Evolutionary conservation across 768 basidiomycete species (phyloP).

Genomic region (Suillus sp.): DNA sequence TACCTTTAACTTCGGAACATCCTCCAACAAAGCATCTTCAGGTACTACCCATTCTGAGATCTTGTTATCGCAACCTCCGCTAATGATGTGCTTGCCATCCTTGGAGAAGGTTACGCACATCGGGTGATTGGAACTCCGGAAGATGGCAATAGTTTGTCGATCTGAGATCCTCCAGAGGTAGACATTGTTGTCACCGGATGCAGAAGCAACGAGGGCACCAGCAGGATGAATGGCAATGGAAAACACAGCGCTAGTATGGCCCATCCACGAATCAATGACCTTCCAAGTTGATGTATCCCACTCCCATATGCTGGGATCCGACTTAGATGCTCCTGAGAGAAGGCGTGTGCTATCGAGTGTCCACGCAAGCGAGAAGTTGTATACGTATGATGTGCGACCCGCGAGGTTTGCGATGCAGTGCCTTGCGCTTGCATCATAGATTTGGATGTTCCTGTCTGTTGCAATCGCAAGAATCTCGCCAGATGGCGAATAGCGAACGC

Average conservation of each 20-base stretch:
- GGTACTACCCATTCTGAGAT: not conserved
- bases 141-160: not conserved
- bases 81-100: not conserved
- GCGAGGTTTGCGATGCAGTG: not conserved
- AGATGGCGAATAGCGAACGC: too few relatives aligned
- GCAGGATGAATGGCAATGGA: not conserved
- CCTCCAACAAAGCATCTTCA: not conserved
- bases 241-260: not conserved
- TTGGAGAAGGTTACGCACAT: not conserved
- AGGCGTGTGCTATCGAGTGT: not conserved
- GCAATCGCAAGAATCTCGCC: too few relatives aligned
- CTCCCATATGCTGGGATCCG: not conserved
- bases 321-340: not conserved
- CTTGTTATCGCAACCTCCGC: not conserved
- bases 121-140: not conserved
- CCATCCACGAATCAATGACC: not conserved
- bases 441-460: too few relatives aligned
- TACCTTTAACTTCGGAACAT: not conserved
- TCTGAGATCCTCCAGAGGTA: not conserved
- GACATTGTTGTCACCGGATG: not conserved
- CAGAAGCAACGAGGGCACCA: not conserved
- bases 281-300: not conserved
- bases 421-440: too few relatives aligned
- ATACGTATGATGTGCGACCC: not conserved
- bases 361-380: not conserved